Percentiles rank a stretch among this genome's conserved stretches.
phyloP scores from a whole-genome alignment of 306 rosid species.

The Acmispon strigosus region DNA sequence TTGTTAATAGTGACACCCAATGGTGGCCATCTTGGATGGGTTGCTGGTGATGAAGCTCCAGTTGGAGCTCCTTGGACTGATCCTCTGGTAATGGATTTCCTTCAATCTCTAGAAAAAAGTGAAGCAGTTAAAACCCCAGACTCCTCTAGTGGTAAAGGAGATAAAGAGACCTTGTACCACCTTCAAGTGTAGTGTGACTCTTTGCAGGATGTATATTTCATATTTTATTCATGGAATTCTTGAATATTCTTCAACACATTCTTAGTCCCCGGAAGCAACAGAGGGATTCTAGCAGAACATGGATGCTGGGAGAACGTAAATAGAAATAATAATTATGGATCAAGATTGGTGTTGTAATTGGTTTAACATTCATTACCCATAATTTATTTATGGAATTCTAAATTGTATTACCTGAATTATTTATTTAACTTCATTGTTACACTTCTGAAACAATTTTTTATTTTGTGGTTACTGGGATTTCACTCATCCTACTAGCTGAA shows the following conservation, averaged over 20 bases:
- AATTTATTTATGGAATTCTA: background rate
- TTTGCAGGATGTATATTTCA: background rate
- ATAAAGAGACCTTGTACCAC: constrained; percentile 23
- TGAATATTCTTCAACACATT: background rate
- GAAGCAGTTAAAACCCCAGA: constrained; percentile 22
- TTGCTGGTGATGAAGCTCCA: constrained; percentile 85
- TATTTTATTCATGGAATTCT: background rate
- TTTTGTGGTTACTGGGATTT: background rate
- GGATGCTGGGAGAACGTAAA: background rate
- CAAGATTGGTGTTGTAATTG: background rate
- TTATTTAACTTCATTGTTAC: background rate
- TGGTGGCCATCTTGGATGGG: constrained; percentile 97
- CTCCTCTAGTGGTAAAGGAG: constrained; percentile 6
- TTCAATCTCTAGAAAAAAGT: constrained; percentile 50
- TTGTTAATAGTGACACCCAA: constrained; percentile 81
- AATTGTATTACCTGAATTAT: background rate
- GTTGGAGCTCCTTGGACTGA: constrained; percentile 90
- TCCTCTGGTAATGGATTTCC: constrained; percentile 70
- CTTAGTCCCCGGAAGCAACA: background rate
- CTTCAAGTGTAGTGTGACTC: constrained; percentile 33
- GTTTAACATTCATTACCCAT: background rate
- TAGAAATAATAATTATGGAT: background rate
- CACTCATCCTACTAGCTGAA: background rate
- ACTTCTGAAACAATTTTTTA: background rate
- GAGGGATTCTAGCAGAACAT: too few relatives aligned